Evolutionary conservation across 768 basidiomycete genomes (phyloP), one percentile per base, ranked within the genome.

Genomic region (Terana coerulea): DNA sequence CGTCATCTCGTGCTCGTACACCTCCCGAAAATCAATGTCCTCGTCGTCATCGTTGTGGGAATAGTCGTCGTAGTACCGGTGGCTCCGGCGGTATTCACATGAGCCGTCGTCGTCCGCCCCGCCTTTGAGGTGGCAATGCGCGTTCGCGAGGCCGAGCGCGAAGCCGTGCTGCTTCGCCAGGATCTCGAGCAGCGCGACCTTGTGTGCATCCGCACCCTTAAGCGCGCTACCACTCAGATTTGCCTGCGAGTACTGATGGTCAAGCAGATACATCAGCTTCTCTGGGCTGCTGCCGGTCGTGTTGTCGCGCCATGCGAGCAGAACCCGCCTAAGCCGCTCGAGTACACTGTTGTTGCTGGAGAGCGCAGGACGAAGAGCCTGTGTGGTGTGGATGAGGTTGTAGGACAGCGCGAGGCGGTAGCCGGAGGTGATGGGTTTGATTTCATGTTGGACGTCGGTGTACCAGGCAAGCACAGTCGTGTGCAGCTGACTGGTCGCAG

Each of bases 371-470:
- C 57, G 56, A 1, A 58, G 56, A 3, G 59, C 26, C 5, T 24
- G 49, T 0, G 67, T 61, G 3, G 71, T 65, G 49, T 76, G 72
- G 17, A 79, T 67, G 44, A 80, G 68, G 53, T 78, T 79, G 61
- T 74, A 80, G 0, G 77, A 74, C 3, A 80, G 69, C 0, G 77
- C 78, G 0, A 80, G 69, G 1, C 75, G 73, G 51, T 75, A 77
- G 3, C 79, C 79, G n/a, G 71, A 69, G 1, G 71, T 75, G 39
- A 79, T 64, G 5, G 74, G 71, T 51, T 75, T 75, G 53, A 79
- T 72, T 64, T 76, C 75, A 59, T 78, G 77, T 37, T 62, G 64
- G 45, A 78, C 78, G 49, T 78, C 78, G 24, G 76, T 78, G 57
- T 80, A 78, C 76, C 78, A 81, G 1, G 78, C 68, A 3, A 79